These are phyloP conservation scores for Aspergillus biplanus DNA, from an alignment of 495 filamentous ascomycete genomes.

Conservation along the genomic window DNA sequence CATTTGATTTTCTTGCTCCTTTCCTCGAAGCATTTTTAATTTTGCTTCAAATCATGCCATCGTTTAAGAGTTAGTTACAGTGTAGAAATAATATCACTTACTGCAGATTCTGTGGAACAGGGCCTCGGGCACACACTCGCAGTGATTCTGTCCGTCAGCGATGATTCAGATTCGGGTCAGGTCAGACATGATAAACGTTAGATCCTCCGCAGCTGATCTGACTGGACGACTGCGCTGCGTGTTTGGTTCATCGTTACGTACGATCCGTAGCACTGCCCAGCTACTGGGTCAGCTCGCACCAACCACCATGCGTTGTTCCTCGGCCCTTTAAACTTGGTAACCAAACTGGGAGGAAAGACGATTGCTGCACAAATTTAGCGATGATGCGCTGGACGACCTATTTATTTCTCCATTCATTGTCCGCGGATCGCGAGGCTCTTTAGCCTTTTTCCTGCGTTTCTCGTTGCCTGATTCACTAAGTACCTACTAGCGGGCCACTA, in stretches of 20 bases:
- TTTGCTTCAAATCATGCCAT: background rate
- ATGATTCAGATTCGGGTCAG: too few species aligned
- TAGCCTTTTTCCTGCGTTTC: too few species aligned
- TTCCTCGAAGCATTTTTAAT: background rate
- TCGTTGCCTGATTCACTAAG: too few species aligned
- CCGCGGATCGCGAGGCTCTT: constrained; percentile 16
- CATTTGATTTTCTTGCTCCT: constrained; percentile 3
- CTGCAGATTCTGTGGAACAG: too few species aligned
- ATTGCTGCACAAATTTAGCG: constrained; percentile 1
- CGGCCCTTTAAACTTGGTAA: background rate
- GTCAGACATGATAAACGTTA: too few species aligned
- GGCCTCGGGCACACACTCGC: too few species aligned
- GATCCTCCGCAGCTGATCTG: too few species aligned
- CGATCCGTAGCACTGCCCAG: constrained; percentile 11
- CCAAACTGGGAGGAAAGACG: background rate
- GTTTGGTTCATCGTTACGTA: constrained; percentile 12
- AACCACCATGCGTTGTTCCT: background rate
- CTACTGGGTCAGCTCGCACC: constrained; percentile 6
- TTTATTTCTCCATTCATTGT: constrained; percentile 16
- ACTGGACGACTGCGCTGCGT: constrained; percentile 6
- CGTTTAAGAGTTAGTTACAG: too few species aligned
- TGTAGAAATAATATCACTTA: too few species aligned
- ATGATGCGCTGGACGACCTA: constrained; percentile 22
- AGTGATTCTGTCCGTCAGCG: too few species aligned
- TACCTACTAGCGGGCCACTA: background rate